Base-by-base conservation (phyloP, 75 land plant species). In the Pinus tabuliformis region DNA sequence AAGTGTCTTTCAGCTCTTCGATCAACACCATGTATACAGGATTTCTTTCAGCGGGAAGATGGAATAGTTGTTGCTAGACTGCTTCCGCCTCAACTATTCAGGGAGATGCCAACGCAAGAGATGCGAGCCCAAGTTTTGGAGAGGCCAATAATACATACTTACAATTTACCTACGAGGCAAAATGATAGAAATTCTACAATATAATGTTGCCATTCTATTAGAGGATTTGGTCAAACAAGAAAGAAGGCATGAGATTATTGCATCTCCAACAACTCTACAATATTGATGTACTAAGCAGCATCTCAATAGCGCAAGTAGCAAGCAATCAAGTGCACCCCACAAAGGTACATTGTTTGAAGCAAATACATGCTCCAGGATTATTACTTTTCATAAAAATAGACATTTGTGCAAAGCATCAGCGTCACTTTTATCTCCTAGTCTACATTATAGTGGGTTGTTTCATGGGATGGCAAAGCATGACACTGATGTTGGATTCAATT, bases 181-280 rank as follows among this genome's bases (percentile, higher is more conserved):
- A 82, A 72, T 80, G n/a, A 78, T 96, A 75, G 96, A 93, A 75
- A 73, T 96, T 59, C 80, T 68, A 56, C 82, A 56, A 37, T 70
- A 80, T 65, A 74, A 86, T 56, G 72, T 93, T 80, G 96, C 90
- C 15, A 62, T 93, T 70, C 73, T 93, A 39, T 83, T 96, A 49
- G 99, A 96, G 79, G 99, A 96, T 42, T 96, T 91, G 71, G 62
- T 93, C 42, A 92, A 79, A 37, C 81, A 82, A 74, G 84, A 82
- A 61, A 3, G 60, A 5, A 59, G n/a, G 7, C 70, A 62, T 28
- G 72, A 37, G 56, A 56, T 56, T 5, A 71, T 82, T 22, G 76
- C 76, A n/a, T 33, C 82, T 57, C 59, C 65, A 15, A 84, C 87
- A 20, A 5, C 21, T 59, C 15, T 59, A 21, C 7, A 7, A 45